A percentile compares a stretch with the other conserved stretches of the same genome.
phyloP scores from a whole-genome alignment of 2,329 filamentous ascomycete genomes.

The Aspergillus pseudoterreus region DNA sequence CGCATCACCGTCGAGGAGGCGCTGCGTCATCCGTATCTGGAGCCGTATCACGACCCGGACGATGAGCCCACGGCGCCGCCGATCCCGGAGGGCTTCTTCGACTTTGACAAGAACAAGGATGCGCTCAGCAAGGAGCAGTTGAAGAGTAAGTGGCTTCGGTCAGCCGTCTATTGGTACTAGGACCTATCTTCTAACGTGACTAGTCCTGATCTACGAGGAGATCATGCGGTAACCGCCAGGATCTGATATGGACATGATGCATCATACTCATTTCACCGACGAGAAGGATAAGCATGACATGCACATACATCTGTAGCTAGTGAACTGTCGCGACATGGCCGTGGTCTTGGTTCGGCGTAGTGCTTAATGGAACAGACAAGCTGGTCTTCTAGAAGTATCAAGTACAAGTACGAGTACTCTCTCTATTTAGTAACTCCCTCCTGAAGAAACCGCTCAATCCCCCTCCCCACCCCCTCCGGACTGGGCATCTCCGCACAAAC shows the following conservation, averaged over 20 bases:
- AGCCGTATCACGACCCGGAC: slow-evolving; percentile 97
- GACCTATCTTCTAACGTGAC: slow-evolving; percentile 9
- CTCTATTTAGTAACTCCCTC: not conserved
- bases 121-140: slow-evolving; percentile 96
- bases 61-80: slow-evolving; percentile 95
- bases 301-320: not conserved
- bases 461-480: slow-evolving; percentile 71
- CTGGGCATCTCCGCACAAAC: slow-evolving; percentile 76
- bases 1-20: slow-evolving; percentile 97
- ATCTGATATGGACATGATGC: not conserved
- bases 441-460: slow-evolving; percentile 54
- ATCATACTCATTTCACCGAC: not conserved
- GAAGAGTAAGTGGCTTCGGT: slow-evolving; percentile 59
- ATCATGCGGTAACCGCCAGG: slow-evolving; percentile 65
- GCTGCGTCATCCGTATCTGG: slow-evolving; percentile 93
- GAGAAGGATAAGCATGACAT: not conserved
- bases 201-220: slow-evolving; percentile 89
- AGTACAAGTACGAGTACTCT: too few relatives aligned
- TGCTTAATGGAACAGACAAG: slow-evolving; percentile 1
- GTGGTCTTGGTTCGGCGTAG: slow-evolving; percentile 1
- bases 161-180: not conserved
- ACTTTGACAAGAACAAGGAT: slow-evolving; percentile 99
- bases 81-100: slow-evolving; percentile 98
- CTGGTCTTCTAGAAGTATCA: not conserved
- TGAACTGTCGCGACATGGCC: not conserved